Evolutionary conservation across 1,284 basidiomycete species (phyloP).

Genomic region (Vanrija humicola): DNA sequence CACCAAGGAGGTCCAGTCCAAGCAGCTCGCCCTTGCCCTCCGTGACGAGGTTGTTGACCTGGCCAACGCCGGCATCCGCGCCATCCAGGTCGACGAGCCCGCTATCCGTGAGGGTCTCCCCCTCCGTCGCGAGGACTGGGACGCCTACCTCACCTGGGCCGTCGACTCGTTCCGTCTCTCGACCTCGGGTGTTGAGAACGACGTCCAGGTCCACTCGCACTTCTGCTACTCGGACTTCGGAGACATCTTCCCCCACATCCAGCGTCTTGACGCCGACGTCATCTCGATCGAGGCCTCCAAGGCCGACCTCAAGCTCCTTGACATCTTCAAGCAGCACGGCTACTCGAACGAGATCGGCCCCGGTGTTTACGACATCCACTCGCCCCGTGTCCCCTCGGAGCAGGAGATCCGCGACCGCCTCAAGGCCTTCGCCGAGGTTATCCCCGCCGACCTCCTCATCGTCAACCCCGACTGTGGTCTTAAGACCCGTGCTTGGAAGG

Average conservation of each 20-base stretch:
- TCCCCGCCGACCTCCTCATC: slow-evolving; percentile 72
- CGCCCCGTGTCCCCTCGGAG: slow-evolving; percentile 89
- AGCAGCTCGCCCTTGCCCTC: slow-evolving; percentile 96
- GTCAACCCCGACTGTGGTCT: slow-evolving; percentile 81
- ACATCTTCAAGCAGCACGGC: slow-evolving; percentile 90
- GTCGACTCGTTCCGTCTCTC: slow-evolving; percentile 96
- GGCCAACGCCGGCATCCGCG: slow-evolving; percentile 93
- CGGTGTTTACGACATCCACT: slow-evolving; percentile 99
- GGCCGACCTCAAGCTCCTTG: slow-evolving; percentile 94
- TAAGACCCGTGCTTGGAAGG: slow-evolving; percentile 94
- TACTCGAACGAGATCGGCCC: slow-evolving; percentile 99
- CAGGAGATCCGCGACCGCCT: slow-evolving; percentile 95
- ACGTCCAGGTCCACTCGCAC: slow-evolving; percentile 94
- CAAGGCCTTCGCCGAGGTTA: slow-evolving; percentile 72
- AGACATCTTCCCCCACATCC: slow-evolving; percentile 97
- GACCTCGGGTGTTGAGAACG: slow-evolving; percentile 86
- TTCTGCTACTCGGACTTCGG: slow-evolving; percentile 75
- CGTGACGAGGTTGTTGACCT: slow-evolving; percentile 98
- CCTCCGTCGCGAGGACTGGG: slow-evolving; percentile 91
- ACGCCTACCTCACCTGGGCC: slow-evolving; percentile 90
- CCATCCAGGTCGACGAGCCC: slow-evolving; percentile 98
- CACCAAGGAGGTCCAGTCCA: slow-evolving; percentile 92
- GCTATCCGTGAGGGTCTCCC: slow-evolving; percentile 99
- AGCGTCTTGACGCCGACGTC: slow-evolving; percentile 96
- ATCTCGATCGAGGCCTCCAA: slow-evolving; percentile 99